Evolutionary conservation across 345 rosid genomes (phyloP), one percentile per base, ranked within the genome.

Genomic region (Populus euphratica): DNA sequence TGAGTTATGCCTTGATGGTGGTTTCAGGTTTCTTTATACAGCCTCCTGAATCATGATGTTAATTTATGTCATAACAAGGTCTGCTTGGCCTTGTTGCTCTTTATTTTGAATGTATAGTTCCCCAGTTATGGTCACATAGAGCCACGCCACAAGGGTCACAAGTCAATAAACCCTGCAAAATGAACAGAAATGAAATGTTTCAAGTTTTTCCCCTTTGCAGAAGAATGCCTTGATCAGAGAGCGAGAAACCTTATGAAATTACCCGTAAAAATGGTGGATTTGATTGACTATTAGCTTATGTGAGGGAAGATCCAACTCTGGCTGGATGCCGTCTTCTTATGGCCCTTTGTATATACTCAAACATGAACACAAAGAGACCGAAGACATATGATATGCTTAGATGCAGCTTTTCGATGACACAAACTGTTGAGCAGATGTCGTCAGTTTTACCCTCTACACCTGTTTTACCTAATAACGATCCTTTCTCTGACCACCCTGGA

Each of bases 301-400:
- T 86, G 71, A 78, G 90, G 54, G 92, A 74, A 81, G 90, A 78
- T 35, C 81, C 88, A 20, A 91, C 87, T 79, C 83, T 92, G 70
- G 83, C 86, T 7, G 95, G 90, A 81, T 89, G 94, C 41, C 89
- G 69, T 18, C 80, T 73, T 78, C 81, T 87, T 66, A 86, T 64
- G 47, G 82, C 86, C 80, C 80, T 89, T 77, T 89, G 87, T 75
- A 78, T 85, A 67, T 85, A 77, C 85, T 89, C 91, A 25, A 90
- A 85, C 16, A 76, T 82, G 76, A 91, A 69, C 78, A 87, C 80
- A 66, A 96, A 81, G 73, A 96, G 81, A 63, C 97, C 85, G 49
- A 84, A 84, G 76, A 93, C 44, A 86, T 86, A 91, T 13, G 90
- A 47, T 68, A 96, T 79, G 83, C 61, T 83, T 16, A 86, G 14